Evolutionary conservation across 805 yeast genomes (phyloP), one percentile per base, ranked within the genome.

Genomic region (Clavispora fructus): DNA sequence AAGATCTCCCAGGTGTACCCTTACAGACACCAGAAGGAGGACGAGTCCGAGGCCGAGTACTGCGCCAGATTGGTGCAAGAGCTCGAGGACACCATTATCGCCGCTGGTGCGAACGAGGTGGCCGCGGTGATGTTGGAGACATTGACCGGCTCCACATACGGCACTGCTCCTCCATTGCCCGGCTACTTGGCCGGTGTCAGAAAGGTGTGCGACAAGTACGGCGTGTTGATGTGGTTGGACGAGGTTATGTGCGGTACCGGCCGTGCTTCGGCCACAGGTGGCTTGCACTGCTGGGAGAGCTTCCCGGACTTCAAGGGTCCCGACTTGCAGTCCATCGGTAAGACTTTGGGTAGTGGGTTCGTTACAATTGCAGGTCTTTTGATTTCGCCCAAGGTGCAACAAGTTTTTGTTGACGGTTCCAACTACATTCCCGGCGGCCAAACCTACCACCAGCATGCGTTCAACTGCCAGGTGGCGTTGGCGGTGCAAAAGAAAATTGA

Each of bases 161-260:
- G 64, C 48, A 73, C 54, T 8, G 37, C 46, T 9, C 56, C 54
- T 12, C 48, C 54, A 14, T 27, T 50, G 7, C 52, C 54, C 7
- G 54, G 56, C 10, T 50, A 50, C 46, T 46, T 52, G 46, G 41
- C 69, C 46, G 79, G 77, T 12, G 61, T 70, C 37, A 61, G 74
- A 44, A 71, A 64, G 37, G 58, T 78, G 42, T 76, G 80, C 56
- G 71, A 74, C 60, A 77, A 77, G 56, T 77, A 77, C 59, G 81
- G 75, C 39, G 68, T 74, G 35, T 58, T 77, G 35, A 63, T 78
- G 53, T 67, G 75, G 63, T 61, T 76, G 41, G 83, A 78, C 53
- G 83, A 79, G 61, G 78, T 77, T 39, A 77, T 78, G 80, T 77
- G 79, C 56, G 83, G 83, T 30, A 69, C 76, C 33, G 82, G 82